Evolutionary conservation across 306 rosid species (phyloP).

Genomic region (Purshia tridentata): DNA sequence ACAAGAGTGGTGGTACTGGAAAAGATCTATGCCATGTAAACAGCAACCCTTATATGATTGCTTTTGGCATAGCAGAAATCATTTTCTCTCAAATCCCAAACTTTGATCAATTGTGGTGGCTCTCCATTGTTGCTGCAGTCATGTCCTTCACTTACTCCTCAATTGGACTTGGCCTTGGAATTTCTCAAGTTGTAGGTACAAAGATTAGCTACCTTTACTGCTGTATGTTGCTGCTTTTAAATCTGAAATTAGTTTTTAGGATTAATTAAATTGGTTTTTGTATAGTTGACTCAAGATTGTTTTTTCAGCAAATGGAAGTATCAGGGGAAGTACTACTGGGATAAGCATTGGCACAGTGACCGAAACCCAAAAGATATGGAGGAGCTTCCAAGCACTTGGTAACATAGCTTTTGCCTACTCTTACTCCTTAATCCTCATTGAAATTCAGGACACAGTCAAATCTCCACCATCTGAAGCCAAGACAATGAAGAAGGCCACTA

Average conservation of each 20-base stretch:
- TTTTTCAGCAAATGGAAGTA: slow-evolving; percentile 22
- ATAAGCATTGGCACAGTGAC: slow-evolving; percentile 20
- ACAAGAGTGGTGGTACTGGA: slow-evolving; percentile 6
- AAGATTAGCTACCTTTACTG: background rate
- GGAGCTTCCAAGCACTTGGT: slow-evolving; percentile 45
- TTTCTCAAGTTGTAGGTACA: slow-evolving; percentile 29
- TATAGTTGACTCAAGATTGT: background rate
- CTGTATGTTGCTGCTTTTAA: too few relatives aligned
- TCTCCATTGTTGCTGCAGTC: slow-evolving; percentile 27
- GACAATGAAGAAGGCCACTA: slow-evolving; percentile 77
- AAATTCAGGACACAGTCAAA: slow-evolving; percentile 73
- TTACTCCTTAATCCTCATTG: slow-evolving; percentile 38
- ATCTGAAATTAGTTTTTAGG: background rate
- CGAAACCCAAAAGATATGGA: slow-evolving; percentile 37
- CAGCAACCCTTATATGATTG: slow-evolving; percentile 24
- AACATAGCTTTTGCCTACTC: slow-evolving; percentile 46
- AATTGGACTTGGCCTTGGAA: slow-evolving; percentile 31
- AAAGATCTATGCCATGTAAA: slow-evolving; percentile 7
- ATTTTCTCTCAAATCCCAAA: slow-evolving; percentile 26
- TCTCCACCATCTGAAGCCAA: slow-evolving; percentile 83
- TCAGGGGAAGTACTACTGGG: slow-evolving; percentile 39
- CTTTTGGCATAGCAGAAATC: slow-evolving; percentile 23
- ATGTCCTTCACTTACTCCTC: slow-evolving; percentile 35
- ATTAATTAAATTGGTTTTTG: background rate
- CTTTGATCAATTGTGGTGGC: slow-evolving; percentile 24